Conservation (phyloP, 2,329 filamentous ascomycete species). For the Penicillium hesseltinei region DNA sequence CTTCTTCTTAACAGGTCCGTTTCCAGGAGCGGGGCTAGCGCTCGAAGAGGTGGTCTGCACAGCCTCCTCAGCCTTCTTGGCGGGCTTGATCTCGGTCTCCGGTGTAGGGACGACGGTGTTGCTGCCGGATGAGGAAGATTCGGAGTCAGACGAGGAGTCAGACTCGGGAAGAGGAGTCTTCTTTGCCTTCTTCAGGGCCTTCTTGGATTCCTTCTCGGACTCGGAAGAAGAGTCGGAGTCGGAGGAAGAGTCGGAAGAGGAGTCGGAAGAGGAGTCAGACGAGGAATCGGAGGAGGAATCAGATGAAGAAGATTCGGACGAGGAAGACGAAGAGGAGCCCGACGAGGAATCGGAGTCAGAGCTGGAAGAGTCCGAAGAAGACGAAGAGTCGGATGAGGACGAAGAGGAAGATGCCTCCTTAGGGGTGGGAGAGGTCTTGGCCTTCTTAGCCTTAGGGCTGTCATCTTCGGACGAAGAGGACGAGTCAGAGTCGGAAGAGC, state of each 20-base stretch:
- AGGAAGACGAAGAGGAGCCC: conserved; percentile 24
- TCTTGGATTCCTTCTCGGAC: conserved; percentile 29
- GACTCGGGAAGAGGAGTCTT: conserved; percentile 40
- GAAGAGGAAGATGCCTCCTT: conserved; percentile 36
- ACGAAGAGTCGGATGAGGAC: conserved; percentile 35
- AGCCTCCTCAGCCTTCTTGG: conserved; percentile 16
- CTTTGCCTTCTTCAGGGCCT: conserved; percentile 32
- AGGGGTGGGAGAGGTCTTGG: conserved; percentile 38
- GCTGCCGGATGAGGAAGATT: conserved; percentile 29
- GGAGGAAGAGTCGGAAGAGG: conserved; percentile 16
- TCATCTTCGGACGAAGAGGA: conserved; percentile 49
- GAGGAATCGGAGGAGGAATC: conserved; percentile 32
- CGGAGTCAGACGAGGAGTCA: conserved; percentile 29
- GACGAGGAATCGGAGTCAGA: conserved; percentile 20
- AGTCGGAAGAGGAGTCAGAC: conserved; percentile 21
- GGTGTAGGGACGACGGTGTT: conserved; percentile 33
- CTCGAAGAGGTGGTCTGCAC: conserved; percentile 49
- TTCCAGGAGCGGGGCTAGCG: conserved; percentile 46
- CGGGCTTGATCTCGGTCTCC: conserved; percentile 21
- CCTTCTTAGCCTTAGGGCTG: conserved; percentile 55
- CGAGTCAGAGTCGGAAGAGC: conserved; percentile 39
- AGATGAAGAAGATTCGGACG: conserved; percentile 30
- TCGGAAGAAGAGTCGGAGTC: conserved; percentile 20
- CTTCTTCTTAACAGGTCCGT: conserved; percentile 37
- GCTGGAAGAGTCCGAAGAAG: conserved; percentile 8